Percentiles rank a stretch among this genome's conserved stretches.
These are phyloP conservation scores for Vitis amurensis DNA, from an alignment of 164 flowering plant genomes.

Conservation along the genomic window DNA sequence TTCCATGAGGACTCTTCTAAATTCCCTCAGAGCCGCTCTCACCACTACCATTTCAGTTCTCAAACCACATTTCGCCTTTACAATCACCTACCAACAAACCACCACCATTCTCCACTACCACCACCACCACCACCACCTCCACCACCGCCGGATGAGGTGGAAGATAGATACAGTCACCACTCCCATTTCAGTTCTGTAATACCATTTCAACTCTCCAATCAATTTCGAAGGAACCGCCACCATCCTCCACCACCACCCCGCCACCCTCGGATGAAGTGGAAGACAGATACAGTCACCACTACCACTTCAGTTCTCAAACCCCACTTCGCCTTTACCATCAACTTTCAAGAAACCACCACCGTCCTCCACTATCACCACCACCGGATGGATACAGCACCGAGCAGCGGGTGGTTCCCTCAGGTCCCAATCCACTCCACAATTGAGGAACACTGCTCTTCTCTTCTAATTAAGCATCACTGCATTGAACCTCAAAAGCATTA, in stretches of 20 bases:
- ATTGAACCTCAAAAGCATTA: too few species aligned
- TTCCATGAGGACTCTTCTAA: not conserved
- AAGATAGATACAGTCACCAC: conserved; percentile 9
- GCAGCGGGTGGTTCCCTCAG: conserved; percentile 27
- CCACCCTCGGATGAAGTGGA: too few species aligned
- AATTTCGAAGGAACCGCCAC: too few species aligned
- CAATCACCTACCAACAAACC: not conserved
- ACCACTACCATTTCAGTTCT: not conserved
- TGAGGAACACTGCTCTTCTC: conserved; percentile 7
- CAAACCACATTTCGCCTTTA: not conserved
- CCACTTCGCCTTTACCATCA: too few species aligned
- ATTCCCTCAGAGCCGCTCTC: not conserved
- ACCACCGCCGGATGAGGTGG: conserved; percentile 3
- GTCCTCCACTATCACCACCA: too few species aligned
- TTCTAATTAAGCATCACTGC: not conserved
- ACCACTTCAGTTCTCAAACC: too few species aligned
- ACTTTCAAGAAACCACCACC: too few species aligned
- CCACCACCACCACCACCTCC: not conserved
- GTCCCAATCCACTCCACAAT: conserved; percentile 41
- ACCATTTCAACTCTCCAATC: too few species aligned
- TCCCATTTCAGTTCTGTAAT: too few species aligned
- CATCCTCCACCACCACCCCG: too few species aligned
- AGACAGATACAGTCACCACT: too few species aligned
- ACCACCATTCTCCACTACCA: not conserved
- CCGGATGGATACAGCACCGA: conserved; percentile 1